Evolutionary conservation across 2,329 filamentous ascomycete genomes (phyloP), one percentile per base, ranked within the genome.

Genomic region (Aureobasidium musti): DNA sequence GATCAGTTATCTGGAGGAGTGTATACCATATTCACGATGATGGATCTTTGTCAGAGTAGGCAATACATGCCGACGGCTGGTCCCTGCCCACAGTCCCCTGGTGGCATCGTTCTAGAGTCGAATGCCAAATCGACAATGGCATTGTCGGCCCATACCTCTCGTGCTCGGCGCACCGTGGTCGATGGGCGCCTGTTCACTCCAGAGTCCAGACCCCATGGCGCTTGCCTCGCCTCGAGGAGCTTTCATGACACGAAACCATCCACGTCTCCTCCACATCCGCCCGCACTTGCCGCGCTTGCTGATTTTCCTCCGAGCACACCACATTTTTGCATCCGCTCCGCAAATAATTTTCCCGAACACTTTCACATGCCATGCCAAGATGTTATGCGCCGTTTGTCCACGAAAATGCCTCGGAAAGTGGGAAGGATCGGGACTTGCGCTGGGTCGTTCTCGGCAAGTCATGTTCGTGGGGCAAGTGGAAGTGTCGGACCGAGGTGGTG

Each of bases 341-440:
- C 4, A 14, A 39, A 39, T 39, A 39, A 39, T 39, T 39, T 14
- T 13, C 26, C 21, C 43, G 21, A 21, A 5, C 14, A 3, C 11
- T 23, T 53, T 54, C 50, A 54, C 50, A 54, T 54, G 50, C 13
- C 11, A 33, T 54, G 50, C 50, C 50, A 54, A 54, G 50, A 11
- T 8, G 35, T 54, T 35, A 19, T 21, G 30, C 43, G 3, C 13
- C 28, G 30, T 14, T 54, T 17, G 28, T 37, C 21, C n/a, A 54
- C 50, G 50, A 54, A 13, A 54, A 35, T 11, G 13, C 5, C 21
- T 21, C 30, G 50, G 28, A 37, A 35, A 14, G 49, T 4, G 5
- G 35, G 5, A 28, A 52, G 50, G 50, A 10, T 35, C 10, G 50
- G 19, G 30, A 53, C 8, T 21, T 54, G 35, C 13, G 35, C 19